Conservation (phyloP, 1,284 basidiomycete genomes). For the Cryptococcus amylolentus region DNA sequence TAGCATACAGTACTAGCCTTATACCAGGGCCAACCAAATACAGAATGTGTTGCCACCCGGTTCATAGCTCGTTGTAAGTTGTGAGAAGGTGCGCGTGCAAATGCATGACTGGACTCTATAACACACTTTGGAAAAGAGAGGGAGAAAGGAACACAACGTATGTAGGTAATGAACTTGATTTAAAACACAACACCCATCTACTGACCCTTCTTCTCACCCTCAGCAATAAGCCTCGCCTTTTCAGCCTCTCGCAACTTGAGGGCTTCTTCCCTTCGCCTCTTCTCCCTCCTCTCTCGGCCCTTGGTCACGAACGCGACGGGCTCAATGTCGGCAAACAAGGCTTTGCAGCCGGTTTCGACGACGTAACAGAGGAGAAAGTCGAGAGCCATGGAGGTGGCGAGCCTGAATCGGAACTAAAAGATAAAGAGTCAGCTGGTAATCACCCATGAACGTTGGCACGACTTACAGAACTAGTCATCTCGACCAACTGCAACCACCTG, state of each 20-base stretch:
- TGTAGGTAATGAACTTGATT: too few relatives aligned
- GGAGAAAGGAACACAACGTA: too few relatives aligned
- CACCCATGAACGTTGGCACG: not conserved
- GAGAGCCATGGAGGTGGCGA: slow-evolving; percentile 74
- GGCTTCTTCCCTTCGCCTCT: slow-evolving; percentile 49
- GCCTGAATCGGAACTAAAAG: slow-evolving; percentile 69
- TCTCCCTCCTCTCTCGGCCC: slow-evolving; percentile 68
- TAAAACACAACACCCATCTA: slow-evolving; percentile 3
- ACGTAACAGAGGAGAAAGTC: slow-evolving; percentile 88
- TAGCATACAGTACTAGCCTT: too few relatives aligned
- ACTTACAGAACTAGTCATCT: slow-evolving; percentile 73
- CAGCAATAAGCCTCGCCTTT: slow-evolving; percentile 18
- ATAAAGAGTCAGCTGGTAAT: not conserved
- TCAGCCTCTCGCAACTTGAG: slow-evolving; percentile 15
- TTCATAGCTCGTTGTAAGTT: too few relatives aligned
- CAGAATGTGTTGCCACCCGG: too few relatives aligned
- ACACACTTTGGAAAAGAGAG: too few relatives aligned
- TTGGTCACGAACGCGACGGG: slow-evolving; percentile 79
- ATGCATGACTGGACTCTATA: too few relatives aligned
- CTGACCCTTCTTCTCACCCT: slow-evolving; percentile 24
- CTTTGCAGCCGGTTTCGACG: slow-evolving; percentile 78
- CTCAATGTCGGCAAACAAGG: slow-evolving; percentile 80
- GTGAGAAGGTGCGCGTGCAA: too few relatives aligned
- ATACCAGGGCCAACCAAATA: too few relatives aligned
- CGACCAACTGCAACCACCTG: slow-evolving; percentile 93